Base-by-base conservation (phyloP, 1,284 basidiomycete genomes). In the Grifola frondosa region DNA sequence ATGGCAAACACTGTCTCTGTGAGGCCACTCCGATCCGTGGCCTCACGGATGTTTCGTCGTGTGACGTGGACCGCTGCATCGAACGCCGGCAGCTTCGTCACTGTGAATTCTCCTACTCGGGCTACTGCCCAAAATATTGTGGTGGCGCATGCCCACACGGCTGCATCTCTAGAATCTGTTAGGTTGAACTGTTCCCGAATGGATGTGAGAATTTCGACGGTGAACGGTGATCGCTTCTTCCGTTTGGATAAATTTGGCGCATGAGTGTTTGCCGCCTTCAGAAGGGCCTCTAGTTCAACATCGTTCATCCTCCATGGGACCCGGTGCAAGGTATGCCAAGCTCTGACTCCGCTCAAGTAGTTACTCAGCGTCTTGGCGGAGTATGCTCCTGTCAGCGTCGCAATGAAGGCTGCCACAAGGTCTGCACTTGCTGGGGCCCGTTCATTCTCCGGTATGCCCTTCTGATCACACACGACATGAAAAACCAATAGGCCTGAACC, bases 21-120 rank as follows among this genome's bases (percentile, higher is more conserved):
- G 5, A 8, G 34, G 12, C 9, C 30, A n/a, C n/a, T n/a, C n/a
- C n/a, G n/a, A n/a, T n/a, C n/a, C n/a, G n/a, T n/a, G n/a, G n/a
- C n/a, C n/a, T n/a, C n/a, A n/a, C n/a, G n/a, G n/a, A n/a, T n/a
- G n/a, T n/a, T n/a, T n/a, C n/a, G n/a, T n/a, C n/a, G n/a, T n/a
- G n/a, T n/a, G n/a, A n/a, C n/a, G n/a, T n/a, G n/a, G n/a, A n/a
- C n/a, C n/a, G n/a, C n/a, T 6, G 26, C 5, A 21, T 64, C 35
- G 36, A 70, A 73, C 1, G 32, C 39, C 0, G 49, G 42, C 0
- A 67, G 50, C 1, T 16, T 52, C 0, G 42, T 53, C 0, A 72
- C 56, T 0, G 65, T 68, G 33, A 73, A 60, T 37, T 74, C 69
- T 0, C 67, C 68, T 0, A 65, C 12, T 0, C 65, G 41, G 0